These are phyloP conservation scores for Panicum hallii DNA, from an alignment of 202 grass and related monocot genomes.

Conservation along the genomic window DNA sequence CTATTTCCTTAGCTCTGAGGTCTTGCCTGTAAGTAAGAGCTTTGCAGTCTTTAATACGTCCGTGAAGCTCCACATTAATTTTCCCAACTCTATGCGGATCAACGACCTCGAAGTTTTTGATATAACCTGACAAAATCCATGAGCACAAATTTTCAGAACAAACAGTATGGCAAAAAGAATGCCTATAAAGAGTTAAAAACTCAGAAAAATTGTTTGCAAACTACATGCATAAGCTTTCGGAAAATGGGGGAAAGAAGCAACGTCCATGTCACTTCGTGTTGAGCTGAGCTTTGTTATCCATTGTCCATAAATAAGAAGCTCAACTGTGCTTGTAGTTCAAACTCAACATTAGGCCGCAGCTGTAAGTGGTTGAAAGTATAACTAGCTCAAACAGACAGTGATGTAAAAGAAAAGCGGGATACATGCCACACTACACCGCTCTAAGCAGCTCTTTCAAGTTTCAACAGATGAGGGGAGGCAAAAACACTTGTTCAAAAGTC, in stretches of 20 bases:
- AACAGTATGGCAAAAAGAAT: not conserved
- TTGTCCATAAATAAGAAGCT: not conserved
- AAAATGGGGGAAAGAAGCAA: not conserved
- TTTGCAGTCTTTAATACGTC: slow-evolving; percentile 90
- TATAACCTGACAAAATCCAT: slow-evolving; percentile 57
- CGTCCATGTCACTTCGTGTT: not conserved
- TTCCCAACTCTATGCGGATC: slow-evolving; percentile 89
- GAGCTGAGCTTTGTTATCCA: not conserved
- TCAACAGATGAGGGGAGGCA: not conserved
- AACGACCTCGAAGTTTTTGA: slow-evolving; percentile 80
- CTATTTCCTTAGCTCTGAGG: slow-evolving; percentile 79
- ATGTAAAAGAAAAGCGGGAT: not conserved
- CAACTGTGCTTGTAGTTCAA: not conserved
- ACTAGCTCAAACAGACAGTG: not conserved
- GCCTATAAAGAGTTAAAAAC: not conserved
- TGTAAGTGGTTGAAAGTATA: not conserved
- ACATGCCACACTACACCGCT: not conserved
- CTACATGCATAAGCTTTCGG: not conserved
- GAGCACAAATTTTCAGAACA: not conserved
- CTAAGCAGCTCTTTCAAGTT: not conserved
- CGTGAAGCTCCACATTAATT: slow-evolving; percentile 79
- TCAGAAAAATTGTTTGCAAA: not conserved
- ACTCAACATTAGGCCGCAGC: no score
- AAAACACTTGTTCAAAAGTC: not conserved
- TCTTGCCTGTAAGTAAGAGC: slow-evolving; percentile 85